These are phyloP conservation scores for Penicillium manginii DNA, from an alignment of 495 filamentous ascomycete genomes.

Conservation along the genomic window DNA sequence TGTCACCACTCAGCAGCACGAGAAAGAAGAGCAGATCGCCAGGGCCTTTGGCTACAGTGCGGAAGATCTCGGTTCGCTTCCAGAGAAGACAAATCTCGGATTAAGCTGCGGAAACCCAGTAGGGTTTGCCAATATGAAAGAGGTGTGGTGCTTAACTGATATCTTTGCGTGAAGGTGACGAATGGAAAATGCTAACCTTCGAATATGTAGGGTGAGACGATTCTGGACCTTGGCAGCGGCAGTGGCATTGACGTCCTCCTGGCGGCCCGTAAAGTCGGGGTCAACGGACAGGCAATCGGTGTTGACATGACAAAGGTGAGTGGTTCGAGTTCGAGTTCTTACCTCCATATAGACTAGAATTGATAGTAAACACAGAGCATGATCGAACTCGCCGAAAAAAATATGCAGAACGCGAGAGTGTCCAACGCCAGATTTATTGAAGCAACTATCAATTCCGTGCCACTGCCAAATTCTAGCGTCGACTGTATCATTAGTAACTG, in stretches of 20 bases:
- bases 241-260: constrained; percentile 68
- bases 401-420: constrained; percentile 42
- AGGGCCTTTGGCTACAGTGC: constrained; percentile 62
- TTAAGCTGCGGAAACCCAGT: constrained; percentile 70
- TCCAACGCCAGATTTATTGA: constrained; percentile 57
- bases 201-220: constrained; percentile 57
- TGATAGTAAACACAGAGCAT: constrained; percentile 52
- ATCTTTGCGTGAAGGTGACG: constrained; percentile 5
- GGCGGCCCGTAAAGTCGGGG: constrained; percentile 59
- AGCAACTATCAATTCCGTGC: constrained; percentile 55
- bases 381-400: constrained; percentile 53
- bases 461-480: constrained; percentile 44
- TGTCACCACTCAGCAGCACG: constrained; percentile 3
- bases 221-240: constrained; percentile 66
- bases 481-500: constrained; percentile 69
- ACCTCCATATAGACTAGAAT: constrained; percentile 8
- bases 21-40: constrained; percentile 50
- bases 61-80: constrained; percentile 56
- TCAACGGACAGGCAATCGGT: constrained; percentile 58
- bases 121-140: constrained; percentile 54
- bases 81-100: constrained; percentile 65
- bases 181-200: constrained; percentile 11
- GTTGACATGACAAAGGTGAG: constrained; percentile 68
- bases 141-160: constrained; percentile 35
- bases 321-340: constrained; percentile 13